A percentile compares a stretch with the other conserved stretches of the same genome.
phyloP scores from a whole-genome alignment of 163 green algal genomes.

The Chlorella variabilis region DNA sequence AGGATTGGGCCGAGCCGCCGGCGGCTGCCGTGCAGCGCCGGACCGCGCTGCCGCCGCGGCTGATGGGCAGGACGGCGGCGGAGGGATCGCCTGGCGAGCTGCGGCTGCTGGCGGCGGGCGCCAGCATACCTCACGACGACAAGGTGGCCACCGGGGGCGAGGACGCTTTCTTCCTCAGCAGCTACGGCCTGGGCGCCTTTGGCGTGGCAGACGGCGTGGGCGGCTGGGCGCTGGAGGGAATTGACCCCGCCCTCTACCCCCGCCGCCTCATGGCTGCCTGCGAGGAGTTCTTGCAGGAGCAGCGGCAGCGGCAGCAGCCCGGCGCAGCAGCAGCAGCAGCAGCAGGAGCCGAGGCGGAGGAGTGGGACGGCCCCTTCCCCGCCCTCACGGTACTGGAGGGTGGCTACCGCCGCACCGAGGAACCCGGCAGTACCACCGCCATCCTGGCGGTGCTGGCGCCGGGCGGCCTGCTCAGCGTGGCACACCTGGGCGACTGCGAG shows the following conservation, averaged over 20 bases:
- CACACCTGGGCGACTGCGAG: slow-evolving; percentile 28
- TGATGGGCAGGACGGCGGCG: neutral
- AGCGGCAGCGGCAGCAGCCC: neutral
- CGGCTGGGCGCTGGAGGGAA: slow-evolving; percentile 87
- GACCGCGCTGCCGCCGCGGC: neutral
- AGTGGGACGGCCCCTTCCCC: neutral
- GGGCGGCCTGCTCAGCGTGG: slow-evolving; percentile 2
- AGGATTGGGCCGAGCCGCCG: neutral
- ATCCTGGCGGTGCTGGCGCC: slow-evolving; percentile 53
- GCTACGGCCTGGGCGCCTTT: slow-evolving; percentile 64
- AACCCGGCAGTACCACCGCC: slow-evolving; percentile 68
- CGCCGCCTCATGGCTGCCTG: slow-evolving; percentile 44
- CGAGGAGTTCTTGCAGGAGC: slow-evolving; percentile 23
- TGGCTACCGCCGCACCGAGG: slow-evolving; percentile 56
- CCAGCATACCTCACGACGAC: slow-evolving; percentile 72
- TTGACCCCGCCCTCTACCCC: slow-evolving; percentile 85
- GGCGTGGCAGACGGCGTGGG: slow-evolving; percentile 96
- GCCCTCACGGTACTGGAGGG: slow-evolving; percentile 54
- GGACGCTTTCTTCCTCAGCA: slow-evolving; percentile 90
- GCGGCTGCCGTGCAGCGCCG: neutral
- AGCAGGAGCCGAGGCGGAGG: neutral
- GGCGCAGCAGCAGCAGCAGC: slow-evolving; percentile 1
- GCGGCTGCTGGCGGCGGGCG: slow-evolving; percentile 42
- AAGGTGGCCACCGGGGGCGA: slow-evolving; percentile 87
- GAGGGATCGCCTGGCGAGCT: neutral